Conservation (phyloP, 768 basidiomycete genomes). For the Hysterangium stoloniferum region DNA sequence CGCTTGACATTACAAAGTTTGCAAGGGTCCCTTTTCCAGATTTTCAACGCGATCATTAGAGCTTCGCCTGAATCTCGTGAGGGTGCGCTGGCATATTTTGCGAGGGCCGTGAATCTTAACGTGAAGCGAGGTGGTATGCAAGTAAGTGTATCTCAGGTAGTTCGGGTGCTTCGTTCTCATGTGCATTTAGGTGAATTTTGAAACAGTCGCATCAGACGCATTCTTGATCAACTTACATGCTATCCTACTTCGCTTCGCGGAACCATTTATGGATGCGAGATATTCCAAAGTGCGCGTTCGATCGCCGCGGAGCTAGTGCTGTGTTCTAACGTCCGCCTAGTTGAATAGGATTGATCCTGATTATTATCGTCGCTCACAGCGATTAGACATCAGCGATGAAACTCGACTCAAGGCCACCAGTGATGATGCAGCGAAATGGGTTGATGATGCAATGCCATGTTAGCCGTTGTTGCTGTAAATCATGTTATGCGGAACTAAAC, state of each 20-base stretch:
- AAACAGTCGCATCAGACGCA: constrained; percentile 81
- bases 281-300: constrained; percentile 64
- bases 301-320: neutral
- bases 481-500: constrained; percentile 1
- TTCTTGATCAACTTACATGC: constrained; percentile 88
- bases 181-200: constrained; percentile 61
- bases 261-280: constrained; percentile 90
- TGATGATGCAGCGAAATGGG: constrained; percentile 77
- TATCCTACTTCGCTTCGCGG: constrained; percentile 78
- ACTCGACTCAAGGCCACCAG: constrained; percentile 91
- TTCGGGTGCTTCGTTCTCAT: neutral
- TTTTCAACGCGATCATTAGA: constrained; percentile 84
- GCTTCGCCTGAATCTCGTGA: constrained; percentile 73
- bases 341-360: constrained; percentile 86
- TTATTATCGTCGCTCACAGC: constrained; percentile 64
- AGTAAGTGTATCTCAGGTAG: constrained; percentile 32
- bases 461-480: neutral
- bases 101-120: constrained; percentile 67
- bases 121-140: constrained; percentile 87
- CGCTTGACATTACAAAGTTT: constrained; percentile 79
- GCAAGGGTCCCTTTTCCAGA: constrained; percentile 80
- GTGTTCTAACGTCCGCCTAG: constrained; percentile 30
- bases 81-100: constrained; percentile 76
- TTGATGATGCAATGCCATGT: constrained; percentile 30
- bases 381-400: constrained; percentile 78